Percentiles rank a stretch among this genome's conserved stretches.
These are phyloP conservation scores for Penicillium pancosmium DNA, from an alignment of 495 filamentous ascomycete species.

Conservation along the genomic window DNA sequence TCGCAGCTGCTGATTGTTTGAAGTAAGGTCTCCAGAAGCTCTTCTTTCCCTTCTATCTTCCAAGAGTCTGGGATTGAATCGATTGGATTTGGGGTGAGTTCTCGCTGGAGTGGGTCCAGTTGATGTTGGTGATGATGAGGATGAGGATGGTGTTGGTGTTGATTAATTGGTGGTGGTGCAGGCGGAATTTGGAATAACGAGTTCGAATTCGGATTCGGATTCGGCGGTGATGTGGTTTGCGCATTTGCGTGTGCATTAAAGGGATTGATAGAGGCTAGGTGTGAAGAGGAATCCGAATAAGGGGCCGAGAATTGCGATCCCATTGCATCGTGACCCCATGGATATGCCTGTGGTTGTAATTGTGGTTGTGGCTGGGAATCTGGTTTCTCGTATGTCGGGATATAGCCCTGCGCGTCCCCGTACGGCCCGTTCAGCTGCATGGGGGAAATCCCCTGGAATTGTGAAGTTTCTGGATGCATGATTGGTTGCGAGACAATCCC, in stretches of 20 bases:
- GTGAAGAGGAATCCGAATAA: slow-evolving; percentile 12
- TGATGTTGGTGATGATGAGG: slow-evolving; percentile 2
- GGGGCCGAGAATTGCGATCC: slow-evolving; percentile 7
- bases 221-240: not conserved
- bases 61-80: slow-evolving; percentile 23
- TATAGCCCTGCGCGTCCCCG: slow-evolving; percentile 1
- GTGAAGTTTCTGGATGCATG: not conserved
- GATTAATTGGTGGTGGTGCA: not conserved
- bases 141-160: not conserved
- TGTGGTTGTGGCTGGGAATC: slow-evolving; percentile 3
- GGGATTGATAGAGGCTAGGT: slow-evolving; percentile 11
- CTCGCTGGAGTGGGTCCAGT: slow-evolving; percentile 2
- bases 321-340: slow-evolving; percentile 14
- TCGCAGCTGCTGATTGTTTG: slow-evolving; percentile 38
- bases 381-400: slow-evolving; percentile 1
- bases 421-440: slow-evolving; percentile 4
- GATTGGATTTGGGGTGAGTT: not conserved
- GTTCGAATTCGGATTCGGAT: not conserved
- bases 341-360: slow-evolving; percentile 7
- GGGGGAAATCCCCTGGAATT: not conserved
- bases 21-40: slow-evolving; percentile 32
- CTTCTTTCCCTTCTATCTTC: slow-evolving; percentile 31
- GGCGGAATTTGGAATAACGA: slow-evolving; percentile 1
- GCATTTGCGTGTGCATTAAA: not conserved
- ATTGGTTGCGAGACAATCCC: slow-evolving; percentile 7